Conservation (phyloP, 2,329 filamentous ascomycete species). For the Teratosphaeria destructans region DNA sequence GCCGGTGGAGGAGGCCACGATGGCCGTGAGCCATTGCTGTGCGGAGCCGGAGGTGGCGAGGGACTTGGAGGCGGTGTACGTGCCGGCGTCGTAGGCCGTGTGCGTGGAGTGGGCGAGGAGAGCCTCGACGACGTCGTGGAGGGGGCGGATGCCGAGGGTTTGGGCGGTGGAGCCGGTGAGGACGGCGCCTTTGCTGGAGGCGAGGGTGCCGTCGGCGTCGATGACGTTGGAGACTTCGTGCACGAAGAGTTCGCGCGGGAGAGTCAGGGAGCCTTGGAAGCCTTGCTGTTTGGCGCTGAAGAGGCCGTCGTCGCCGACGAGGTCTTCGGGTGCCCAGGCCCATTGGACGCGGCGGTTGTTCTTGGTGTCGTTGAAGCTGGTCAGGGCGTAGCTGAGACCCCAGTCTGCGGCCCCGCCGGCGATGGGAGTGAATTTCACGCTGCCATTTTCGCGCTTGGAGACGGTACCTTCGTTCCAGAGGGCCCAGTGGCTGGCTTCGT, state of each 20-base stretch:
- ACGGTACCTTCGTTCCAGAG: conserved; percentile 38
- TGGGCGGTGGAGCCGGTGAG: conserved; percentile 28
- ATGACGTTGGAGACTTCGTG: conserved; percentile 31
- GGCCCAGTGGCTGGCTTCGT: conserved; percentile 31
- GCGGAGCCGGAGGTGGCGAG: conserved; percentile 21
- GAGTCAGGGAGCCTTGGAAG: conserved; percentile 34
- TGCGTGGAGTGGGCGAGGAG: conserved; percentile 23
- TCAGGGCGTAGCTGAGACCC: conserved; percentile 35
- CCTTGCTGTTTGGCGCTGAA: conserved; percentile 32
- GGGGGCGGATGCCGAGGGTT: conserved; percentile 35
- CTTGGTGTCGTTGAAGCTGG: conserved; percentile 40
- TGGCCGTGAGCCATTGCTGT: conserved; percentile 34
- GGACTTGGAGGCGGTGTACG: conserved; percentile 19
- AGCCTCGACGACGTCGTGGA: conserved; percentile 34
- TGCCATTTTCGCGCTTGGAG: conserved; percentile 33
- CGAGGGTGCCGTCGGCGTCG: conserved; percentile 22
- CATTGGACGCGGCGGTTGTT: conserved; percentile 38
- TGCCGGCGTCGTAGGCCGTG: conserved; percentile 13
- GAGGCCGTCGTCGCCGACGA: conserved; percentile 24
- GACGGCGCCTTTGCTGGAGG: conserved; percentile 12
- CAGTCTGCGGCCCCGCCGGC: conserved; percentile 36
- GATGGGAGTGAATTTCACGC: conserved; percentile 34
- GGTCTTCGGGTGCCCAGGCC: conserved; percentile 38
- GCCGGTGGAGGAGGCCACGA: conserved; percentile 26
- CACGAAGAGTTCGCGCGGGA: conserved; percentile 38